phyloP scores from a whole-genome alignment of 176 grass and related monocot species.

The Cymbopogon citratus region DNA sequence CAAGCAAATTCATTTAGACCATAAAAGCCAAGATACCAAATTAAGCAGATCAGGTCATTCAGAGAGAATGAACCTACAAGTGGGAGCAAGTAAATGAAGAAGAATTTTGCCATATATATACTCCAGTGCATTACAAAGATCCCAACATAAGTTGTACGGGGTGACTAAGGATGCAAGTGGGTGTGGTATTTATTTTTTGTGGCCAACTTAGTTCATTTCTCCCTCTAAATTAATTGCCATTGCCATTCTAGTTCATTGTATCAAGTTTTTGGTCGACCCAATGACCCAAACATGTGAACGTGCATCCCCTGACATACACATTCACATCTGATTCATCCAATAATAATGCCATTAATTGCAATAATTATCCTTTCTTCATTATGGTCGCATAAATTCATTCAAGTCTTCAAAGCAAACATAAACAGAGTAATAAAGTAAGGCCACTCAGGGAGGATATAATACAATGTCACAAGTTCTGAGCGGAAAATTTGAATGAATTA shows the following conservation, averaged over 20 bases:
- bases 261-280: no score
- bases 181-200: not conserved
- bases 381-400: not conserved
- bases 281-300: not conserved
- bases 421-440: not conserved
- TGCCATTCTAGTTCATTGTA: not conserved
- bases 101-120: not conserved
- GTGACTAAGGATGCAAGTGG: not conserved
- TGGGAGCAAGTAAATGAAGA: not conserved
- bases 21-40: not conserved
- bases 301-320: not conserved
- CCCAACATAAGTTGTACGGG: not conserved
- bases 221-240: not conserved
- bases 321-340: not conserved
- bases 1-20: not conserved
- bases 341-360: not conserved
- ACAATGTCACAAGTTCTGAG: slow-evolving; percentile 2
- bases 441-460: not conserved
- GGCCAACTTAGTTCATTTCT: not conserved
- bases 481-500: slow-evolving; percentile 6
- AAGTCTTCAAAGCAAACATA: not conserved
- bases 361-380: not conserved
- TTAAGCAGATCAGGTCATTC: not conserved
- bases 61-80: not conserved
- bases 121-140: not conserved